Evolutionary conservation across 257 asterid genomes (phyloP), one percentile per base, ranked within the genome.

Genomic region (Hygrophila difformis): DNA sequence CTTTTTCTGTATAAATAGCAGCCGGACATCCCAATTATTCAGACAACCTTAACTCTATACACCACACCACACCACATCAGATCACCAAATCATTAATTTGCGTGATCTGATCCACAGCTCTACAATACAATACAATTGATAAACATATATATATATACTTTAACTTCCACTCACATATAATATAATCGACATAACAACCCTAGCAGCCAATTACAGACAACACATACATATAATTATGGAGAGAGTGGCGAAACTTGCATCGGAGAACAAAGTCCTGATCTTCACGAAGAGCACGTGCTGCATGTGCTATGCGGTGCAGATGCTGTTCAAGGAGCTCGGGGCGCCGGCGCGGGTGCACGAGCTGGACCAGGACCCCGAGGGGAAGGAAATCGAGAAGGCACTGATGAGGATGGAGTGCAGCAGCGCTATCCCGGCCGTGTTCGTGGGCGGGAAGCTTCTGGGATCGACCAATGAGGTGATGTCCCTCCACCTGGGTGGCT

Each of bases 401-500:
- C 54, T 82, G 12, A 8, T 38, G 44, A 53, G 70, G 67, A 68
- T 73, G 76, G 82, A 82, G 5, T 61, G 77, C 65, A 56, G 43
- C 8, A 63, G 73, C 0, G 71, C 88, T 2, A 47, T 78, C 6
- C 93, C 93, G 0, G 80, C 76, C 0, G 76, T 82, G 3, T 82
- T 72, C 74, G 63, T 82, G 15, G 72, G 74, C 9, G 93, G 89
- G 1, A 19, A 65, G 57, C 70, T 81, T 5, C 59, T 81, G 24
- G 88, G 88, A 0, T 81, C 88, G 20, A 81, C 88, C 59, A 73
- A 75, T 33, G 88, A 81, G 74, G 82, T 81, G 22, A 81, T 81
- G 93, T 78, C 93, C 1, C 93, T 72, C 53, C 93, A 78, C 70
- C 70, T 81, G 28, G 73, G 84, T 51, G 88, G 93, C 42, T 63